A percentile compares a stretch with the other conserved stretches of the same genome.
These are phyloP conservation scores for Colletotrichum theobromicola DNA, from an alignment of 2,329 filamentous ascomycete species.

Conservation along the genomic window DNA sequence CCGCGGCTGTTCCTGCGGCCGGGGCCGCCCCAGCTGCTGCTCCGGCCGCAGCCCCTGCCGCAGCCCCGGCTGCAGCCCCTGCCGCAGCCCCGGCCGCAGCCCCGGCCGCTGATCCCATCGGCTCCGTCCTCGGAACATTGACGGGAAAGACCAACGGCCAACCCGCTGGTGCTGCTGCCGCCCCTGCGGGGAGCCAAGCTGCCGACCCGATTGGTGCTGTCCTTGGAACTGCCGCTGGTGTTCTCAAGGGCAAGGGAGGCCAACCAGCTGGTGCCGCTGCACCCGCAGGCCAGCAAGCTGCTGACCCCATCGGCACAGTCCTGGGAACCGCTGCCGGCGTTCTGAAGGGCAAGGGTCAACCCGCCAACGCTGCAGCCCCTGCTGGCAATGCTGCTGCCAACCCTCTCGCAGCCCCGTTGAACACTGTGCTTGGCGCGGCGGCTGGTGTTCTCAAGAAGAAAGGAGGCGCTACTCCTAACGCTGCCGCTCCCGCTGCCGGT, in stretches of 20 bases:
- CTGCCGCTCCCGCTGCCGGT: background rate
- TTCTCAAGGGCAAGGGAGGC: conserved; percentile 4
- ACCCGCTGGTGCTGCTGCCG: background rate
- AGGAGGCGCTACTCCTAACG: background rate
- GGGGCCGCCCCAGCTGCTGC: background rate
- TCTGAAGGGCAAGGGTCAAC: conserved; percentile 9
- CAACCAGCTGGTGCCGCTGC: conserved; percentile 14
- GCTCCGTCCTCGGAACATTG: background rate
- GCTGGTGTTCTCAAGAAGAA: conserved; percentile 7
- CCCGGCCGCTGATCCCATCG: background rate
- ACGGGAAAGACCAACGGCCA: background rate
- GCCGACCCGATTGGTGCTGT: background rate
- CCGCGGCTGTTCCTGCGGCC: background rate
- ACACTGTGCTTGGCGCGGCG: conserved; percentile 2
- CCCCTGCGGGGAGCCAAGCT: background rate
- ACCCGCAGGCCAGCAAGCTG: conserved; percentile 8
- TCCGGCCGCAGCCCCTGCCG: background rate
- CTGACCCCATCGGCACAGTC: background rate
- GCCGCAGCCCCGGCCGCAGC: background rate
- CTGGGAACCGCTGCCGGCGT: conserved; percentile 13
- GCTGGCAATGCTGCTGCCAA: background rate
- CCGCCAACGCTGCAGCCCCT: background rate
- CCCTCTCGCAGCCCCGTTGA: background rate
- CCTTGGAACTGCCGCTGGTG: conserved; percentile 3
- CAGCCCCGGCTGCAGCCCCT: too few species aligned